A percentile compares a stretch with the other conserved stretches of the same genome.
phyloP scores from a whole-genome alignment of 495 filamentous ascomycete species.

The Hypoxylon crocopeplum region DNA sequence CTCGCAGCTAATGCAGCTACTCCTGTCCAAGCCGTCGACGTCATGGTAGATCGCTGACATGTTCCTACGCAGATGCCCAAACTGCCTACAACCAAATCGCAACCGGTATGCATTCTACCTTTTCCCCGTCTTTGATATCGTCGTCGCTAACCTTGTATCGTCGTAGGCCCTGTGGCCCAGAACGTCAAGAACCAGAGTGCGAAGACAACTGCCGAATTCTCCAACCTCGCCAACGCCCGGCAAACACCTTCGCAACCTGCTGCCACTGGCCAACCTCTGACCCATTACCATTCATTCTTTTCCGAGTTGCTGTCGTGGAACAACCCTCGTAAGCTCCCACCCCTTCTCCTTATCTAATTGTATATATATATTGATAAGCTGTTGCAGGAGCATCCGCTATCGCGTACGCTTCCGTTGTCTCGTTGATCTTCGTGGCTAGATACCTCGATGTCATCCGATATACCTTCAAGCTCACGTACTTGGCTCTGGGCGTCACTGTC shows the following conservation, averaged over 20 bases:
- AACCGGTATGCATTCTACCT: slow-evolving; percentile 43
- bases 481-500: slow-evolving; percentile 70
- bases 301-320: slow-evolving; percentile 79
- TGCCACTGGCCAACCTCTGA: slow-evolving; percentile 86
- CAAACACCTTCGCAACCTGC: slow-evolving; percentile 70
- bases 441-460: slow-evolving; percentile 90
- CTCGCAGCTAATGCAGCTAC: slow-evolving; percentile 8
- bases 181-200: slow-evolving; percentile 74
- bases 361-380: slow-evolving; percentile 52
- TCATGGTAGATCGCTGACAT: slow-evolving; percentile 34
- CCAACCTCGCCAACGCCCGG: slow-evolving; percentile 74
- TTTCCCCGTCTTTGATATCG: not conserved
- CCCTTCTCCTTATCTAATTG: slow-evolving; percentile 23
- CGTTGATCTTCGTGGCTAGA: slow-evolving; percentile 86
- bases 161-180: slow-evolving; percentile 75
- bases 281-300: slow-evolving; percentile 96
- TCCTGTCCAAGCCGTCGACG: slow-evolving; percentile 8
- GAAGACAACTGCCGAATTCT: slow-evolving; percentile 76
- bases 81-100: slow-evolving; percentile 50
- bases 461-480: slow-evolving; percentile 83
- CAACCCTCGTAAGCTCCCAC: slow-evolving; percentile 52
- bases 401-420: slow-evolving; percentile 74
- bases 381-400: slow-evolving; percentile 78
- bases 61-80: slow-evolving; percentile 45
- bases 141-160: slow-evolving; percentile 34